Evolutionary conservation across 2,329 filamentous ascomycete species (phyloP).

Genomic region (Hymenoscyphus albidus): DNA sequence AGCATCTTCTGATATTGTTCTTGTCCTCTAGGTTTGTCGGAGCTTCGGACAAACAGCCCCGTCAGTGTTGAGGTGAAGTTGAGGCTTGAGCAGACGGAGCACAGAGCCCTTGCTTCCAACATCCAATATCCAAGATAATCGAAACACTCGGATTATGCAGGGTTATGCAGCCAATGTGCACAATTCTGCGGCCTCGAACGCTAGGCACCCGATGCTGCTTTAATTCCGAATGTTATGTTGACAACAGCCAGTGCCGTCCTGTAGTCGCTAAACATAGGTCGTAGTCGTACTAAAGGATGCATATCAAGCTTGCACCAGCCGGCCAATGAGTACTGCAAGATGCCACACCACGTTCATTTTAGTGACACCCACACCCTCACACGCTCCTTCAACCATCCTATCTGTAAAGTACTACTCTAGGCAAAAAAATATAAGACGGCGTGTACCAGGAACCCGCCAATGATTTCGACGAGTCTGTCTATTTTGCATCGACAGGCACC

Average conservation of each 20-base stretch:
- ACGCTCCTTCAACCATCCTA: neutral
- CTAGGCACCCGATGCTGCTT: neutral
- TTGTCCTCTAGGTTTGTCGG: neutral
- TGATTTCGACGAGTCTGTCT: slow-evolving; percentile 17
- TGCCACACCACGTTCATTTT: slow-evolving; percentile 11
- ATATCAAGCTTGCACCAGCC: slow-evolving; percentile 12
- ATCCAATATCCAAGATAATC: neutral
- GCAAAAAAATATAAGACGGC: slow-evolving; percentile 13
- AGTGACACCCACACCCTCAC: slow-evolving; percentile 16
- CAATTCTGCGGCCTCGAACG: slow-evolving; percentile 3
- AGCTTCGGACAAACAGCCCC: neutral
- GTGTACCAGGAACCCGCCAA: slow-evolving; percentile 13
- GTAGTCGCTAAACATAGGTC: slow-evolving; percentile 18
- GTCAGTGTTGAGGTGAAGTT: neutral
- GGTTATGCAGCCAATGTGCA: neutral
- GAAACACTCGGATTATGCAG: neutral
- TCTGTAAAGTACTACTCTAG: neutral
- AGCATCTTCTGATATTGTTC: slow-evolving; percentile 5
- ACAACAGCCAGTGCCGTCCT: neutral
- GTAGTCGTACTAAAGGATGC: slow-evolving; percentile 2
- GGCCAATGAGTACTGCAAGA: slow-evolving; percentile 14
- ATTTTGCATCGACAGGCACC: slow-evolving; percentile 14
- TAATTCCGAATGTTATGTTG: no score
- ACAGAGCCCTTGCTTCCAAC: no score
- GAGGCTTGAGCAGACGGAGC: neutral